Base-by-base conservation (phyloP, 1,284 basidiomycete species). In the Hortiboletus rubellus region DNA sequence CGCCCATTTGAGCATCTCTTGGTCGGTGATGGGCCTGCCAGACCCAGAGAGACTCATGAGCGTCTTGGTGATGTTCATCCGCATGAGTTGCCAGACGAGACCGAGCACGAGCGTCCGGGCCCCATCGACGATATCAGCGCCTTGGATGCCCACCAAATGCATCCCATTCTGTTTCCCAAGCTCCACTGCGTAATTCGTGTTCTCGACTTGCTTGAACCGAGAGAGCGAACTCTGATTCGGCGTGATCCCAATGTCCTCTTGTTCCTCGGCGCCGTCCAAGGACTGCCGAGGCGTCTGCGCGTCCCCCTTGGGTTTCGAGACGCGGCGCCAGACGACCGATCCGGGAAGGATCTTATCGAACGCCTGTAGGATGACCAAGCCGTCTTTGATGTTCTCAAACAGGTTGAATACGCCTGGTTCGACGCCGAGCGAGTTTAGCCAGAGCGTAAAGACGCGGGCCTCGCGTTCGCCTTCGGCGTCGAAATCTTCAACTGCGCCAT, bases 401-500 rank as follows among this genome's bases (percentile, higher is more conserved):
- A 99, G 77, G 78, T 98, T 96, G 82, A 94, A 96, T 11, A 99
- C 95, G 55, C 88, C 89, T 0, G 96, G 96, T 52, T 99, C 94
- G 60, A 98, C 96, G 62, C 94, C 94, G 52, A 99, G 83, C 40
- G 91, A 94, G 81, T 99, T 99, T 64, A 99, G 83, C 96, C 96
- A 99, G 30, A 99, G 85, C 0, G 92, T 99, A 72, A 99, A 99
- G 36, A 96, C 96, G 44, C 96, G 87, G 6, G 96, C 96, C 75
- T 99, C 96, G 54, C 96, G 87, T 76, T 99, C 96, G 60, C 96
- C 96, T 75, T 99, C 96, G 1, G 96, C 96, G 65, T 99, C 96
- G 73, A 98, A 99, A 78, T 99, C 97, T 71, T 98, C 96, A 42
- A 98, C 86, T 7, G 83, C 87, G 69, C 92, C 86, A 61, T 90